Evolutionary conservation across 2,329 filamentous ascomycete species (phyloP), one percentile per base, ranked within the genome.

Genomic region (Scedosporium aurantiacum): DNA sequence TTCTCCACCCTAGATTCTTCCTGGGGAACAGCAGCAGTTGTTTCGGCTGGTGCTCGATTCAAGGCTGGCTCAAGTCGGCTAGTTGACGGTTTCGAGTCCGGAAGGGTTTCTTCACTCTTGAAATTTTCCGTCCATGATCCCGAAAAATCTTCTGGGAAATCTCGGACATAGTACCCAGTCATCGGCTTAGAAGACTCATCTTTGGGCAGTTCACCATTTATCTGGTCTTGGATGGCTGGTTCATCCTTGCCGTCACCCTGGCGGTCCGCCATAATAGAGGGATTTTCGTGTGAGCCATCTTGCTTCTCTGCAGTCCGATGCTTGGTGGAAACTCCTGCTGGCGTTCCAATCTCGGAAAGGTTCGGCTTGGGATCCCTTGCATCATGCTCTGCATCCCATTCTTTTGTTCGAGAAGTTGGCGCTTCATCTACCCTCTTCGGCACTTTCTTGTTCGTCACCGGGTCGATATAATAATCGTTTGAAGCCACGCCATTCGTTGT

Each of bases 371-470:
- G 16, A 10, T 28, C 14, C 14, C 18, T 58, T 47, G 27, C 37
- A 23, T 47, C 41, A 16, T 28, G n/a, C 25, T 47, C 40, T 25
- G 21, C 32, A 57, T 8, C 5, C 25, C 12, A 25, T 45, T 45
- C 32, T 5, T 21, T 47, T 47, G 16, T 14, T n/a, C 6, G 8
- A 21, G 43, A n/a, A 21, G 43, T 47, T n/a, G 16, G n/a, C 7
- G 5, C 4, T 12, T 47, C 43, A 18, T 47, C n/a, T 12, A 18
- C 40, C 5, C 27, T 16, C 7, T 64, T 75, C 18, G 67, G 63
- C 3, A 82, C 74, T 63, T 77, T 82, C 40, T 81, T 77, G 64
- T 85, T 85, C 16, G 82, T 83, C 63, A 85, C 83, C 2, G 82
- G 82, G 62, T 85, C 82, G 52, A 85, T 83, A 21, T 75, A 69